Base-by-base conservation (phyloP, 2,329 filamentous ascomycete genomes). In the Cladosporium cucumerinum region DNA sequence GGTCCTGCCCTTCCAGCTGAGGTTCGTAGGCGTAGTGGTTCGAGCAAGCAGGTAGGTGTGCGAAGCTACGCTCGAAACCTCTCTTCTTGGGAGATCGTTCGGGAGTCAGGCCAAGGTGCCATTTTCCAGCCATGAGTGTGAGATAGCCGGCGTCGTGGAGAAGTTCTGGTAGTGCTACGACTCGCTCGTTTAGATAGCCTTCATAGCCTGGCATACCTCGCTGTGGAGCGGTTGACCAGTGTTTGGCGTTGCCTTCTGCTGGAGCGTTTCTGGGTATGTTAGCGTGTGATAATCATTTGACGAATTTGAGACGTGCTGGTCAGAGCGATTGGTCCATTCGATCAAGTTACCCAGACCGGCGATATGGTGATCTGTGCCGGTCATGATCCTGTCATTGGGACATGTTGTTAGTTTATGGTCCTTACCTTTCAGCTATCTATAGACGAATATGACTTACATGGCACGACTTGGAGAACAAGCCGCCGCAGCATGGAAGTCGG, bases 391-490 rank as follows among this genome's bases (percentile, higher is more conserved):
- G 66, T 63, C 14, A 12, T 5, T 14, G 26, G 7, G 28, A 14
- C 21, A 14, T 5, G 6, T 4, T 32, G 26, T 61, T 36, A 61
- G 34, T 12, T 12, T 34, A 1, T 23, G 12, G n/a, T 39, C 25
- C 28, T 3, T 30, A 18, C 16, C 65, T 10, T 16, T 6, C 11
- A 26, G 21, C 8, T 57, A n/a, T 14, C 4, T 12, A 8, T 21
- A 26, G n/a, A 36, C 32, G 21, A 25, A 28, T 10, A 5, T 14
- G 14, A 43, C 61, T 26, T 30, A 64, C 87, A 89, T 89, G 21
- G 86, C 85, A 43, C 86, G 79, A 2, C 85, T 86, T 1, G 87
- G 87, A 58, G 86, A 88, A 75, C 86, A 89, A 59, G 87, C 86
- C 2, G 86, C 84, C 0, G 87, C 86, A 1, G 86, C 84, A 70